Base-by-base conservation (phyloP, 257 asterid genomes). In the Anisodus acutangulus region DNA sequence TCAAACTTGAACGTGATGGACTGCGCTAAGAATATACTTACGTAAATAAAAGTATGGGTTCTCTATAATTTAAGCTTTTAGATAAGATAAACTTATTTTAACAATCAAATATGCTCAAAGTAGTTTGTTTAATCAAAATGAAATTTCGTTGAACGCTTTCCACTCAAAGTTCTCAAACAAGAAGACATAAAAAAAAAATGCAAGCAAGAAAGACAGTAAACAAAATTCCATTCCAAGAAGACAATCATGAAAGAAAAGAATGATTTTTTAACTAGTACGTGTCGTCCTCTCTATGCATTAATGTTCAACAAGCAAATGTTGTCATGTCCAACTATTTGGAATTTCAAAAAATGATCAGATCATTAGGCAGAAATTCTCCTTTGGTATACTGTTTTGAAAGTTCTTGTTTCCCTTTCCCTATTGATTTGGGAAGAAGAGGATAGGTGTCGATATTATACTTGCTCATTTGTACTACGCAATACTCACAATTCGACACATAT, bases 311-410 rank as follows among this genome's bases (percentile, higher is more conserved):
- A 49, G 0, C 19, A 49, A 54, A 51, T 51, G 60, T 53, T 53
- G 81, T 76, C 81, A 11, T 26, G 81, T 76, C 81, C 13, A 76
- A 76, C 63, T 76, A 17, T 76, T 57, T 76, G 26, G 6, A 76
- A 13, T 76, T 51, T 51, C 81, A 15, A 76, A 76, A 26, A 22
- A 22, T 26, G 81, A 26, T 76, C 5, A 7, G 22, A 51, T 51
- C 39, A 26, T 76, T 47, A 47, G 60, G 79, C n/a, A 71, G 58
- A 13, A 72, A n/a, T 45, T 72, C 58, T 10, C 4, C 9, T 49
- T 22, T 0, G 57, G 22, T 54, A 69, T 41, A 69, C 54, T 69
- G 13, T 69, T 69, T 15, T 11, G 62, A 15, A 51, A 76, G 45
- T 31, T 76, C 7, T 51, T 26, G 59, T 74, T 74, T 49, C 4